Base-by-base conservation (phyloP, 495 filamentous ascomycete species). In the Collariella sp. region DNA sequence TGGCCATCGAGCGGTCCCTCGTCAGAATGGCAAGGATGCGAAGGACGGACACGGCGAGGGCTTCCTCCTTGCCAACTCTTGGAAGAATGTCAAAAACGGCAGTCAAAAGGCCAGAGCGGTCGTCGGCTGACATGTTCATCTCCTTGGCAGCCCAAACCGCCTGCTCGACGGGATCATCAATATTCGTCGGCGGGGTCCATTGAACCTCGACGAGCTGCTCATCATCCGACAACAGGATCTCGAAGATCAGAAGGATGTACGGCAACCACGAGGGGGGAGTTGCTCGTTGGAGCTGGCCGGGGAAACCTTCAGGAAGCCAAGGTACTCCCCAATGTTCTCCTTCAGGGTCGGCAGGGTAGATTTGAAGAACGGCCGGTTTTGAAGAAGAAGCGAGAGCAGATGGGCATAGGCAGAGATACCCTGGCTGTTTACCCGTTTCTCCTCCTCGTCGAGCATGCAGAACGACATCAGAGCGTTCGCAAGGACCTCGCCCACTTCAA, bases 21-120 rank as follows among this genome's bases (percentile, higher is more conserved):
- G 93, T 97, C 22, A 99, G 79, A 56, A 95, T 89, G 31, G 94
- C 89, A n/a, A 97, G 72, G 43, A 93, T 82, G 36, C 94, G 84
- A 46, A 86, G 76, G 5, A 94, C 78, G 0, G 90, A 91, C 2
- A 96, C 74, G 16, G 93, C 90, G 12, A 97, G 74, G 13, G 85
- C 76, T 55, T 89, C 83, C 61, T 96, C 90, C 64, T 91, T 93
- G 35, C 88, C 87, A 59, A 96, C 79, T 16, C 84, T 81, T 29
- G 91, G 91, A 20, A 97, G 73, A 33, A 97, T 79, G 12, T 91
- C 83, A 31, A 96, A 69, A 22, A 97, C 73, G 13, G 84, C 78
- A 38, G 85, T 76, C 50, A 97, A 83, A 19, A 97, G 74, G 46
- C 76, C 70, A 12, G 74, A 71, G 52, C 89, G 86, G 51, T 88